phyloP scores from a whole-genome alignment of 305 asterid species.

The Fraxinus nigra region DNA sequence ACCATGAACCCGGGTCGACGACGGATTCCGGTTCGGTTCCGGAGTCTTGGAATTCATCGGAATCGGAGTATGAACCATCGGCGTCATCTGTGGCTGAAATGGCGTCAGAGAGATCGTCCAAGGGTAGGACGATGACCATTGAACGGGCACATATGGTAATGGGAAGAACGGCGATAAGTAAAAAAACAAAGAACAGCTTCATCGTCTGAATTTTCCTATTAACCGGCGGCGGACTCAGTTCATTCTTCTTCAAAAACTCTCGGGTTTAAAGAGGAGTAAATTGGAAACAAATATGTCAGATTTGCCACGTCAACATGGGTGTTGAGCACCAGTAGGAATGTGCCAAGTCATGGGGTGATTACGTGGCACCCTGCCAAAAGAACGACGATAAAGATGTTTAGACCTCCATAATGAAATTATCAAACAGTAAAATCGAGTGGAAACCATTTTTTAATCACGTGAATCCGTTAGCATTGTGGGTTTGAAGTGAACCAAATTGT shows the following conservation, averaged over 20 bases:
- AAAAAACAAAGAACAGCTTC: slow-evolving; percentile 34
- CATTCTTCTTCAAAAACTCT: slow-evolving; percentile 6
- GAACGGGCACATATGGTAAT: slow-evolving; percentile 54
- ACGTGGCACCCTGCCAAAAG: background rate
- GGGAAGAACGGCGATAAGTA: slow-evolving; percentile 47
- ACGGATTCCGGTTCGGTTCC: slow-evolving; percentile 66
- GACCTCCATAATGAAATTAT: background rate
- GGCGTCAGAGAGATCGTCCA: slow-evolving; percentile 71
- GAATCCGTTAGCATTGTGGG: no score
- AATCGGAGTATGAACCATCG: slow-evolving; percentile 35
- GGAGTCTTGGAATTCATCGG: slow-evolving; percentile 52
- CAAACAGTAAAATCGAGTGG: no score
- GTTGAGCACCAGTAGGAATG: slow-evolving; percentile 26
- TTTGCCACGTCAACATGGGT: slow-evolving; percentile 30
- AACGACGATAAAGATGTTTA: background rate
- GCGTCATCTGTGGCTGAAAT: slow-evolving; percentile 35
- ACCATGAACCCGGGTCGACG: slow-evolving; percentile 95
- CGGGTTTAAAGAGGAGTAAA: slow-evolving; percentile 9
- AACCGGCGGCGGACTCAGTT: slow-evolving; percentile 23
- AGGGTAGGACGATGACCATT: slow-evolving; percentile 64
- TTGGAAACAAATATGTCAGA: slow-evolving; percentile 2
- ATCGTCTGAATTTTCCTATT: slow-evolving; percentile 25
- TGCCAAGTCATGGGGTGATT: slow-evolving; percentile 39
- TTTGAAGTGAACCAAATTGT: no score
- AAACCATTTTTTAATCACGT: no score